These are phyloP conservation scores for Debaryomycetaceae sp. DNA, from an alignment of 1,139 yeast species.

Conservation along the genomic window DNA sequence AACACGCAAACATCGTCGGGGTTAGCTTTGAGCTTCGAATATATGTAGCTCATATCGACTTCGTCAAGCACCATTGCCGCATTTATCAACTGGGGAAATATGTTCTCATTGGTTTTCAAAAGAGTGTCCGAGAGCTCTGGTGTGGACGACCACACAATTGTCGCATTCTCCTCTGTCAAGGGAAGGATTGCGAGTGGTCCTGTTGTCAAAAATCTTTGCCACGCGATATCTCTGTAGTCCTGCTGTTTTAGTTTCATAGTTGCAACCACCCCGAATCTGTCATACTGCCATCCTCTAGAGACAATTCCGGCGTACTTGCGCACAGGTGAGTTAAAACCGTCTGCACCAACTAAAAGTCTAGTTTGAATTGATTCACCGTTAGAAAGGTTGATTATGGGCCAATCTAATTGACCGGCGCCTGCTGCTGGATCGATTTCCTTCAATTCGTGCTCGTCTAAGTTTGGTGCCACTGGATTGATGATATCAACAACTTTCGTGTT, in stretches of 20 bases:
- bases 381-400: constrained; percentile 76
- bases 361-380: constrained; percentile 65
- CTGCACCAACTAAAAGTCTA: constrained; percentile 86
- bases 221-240: constrained; percentile 71
- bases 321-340: constrained; percentile 94
- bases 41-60: constrained; percentile 39
- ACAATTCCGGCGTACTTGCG: constrained; percentile 76
- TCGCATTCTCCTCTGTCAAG: constrained; percentile 78
- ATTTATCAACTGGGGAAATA: constrained; percentile 70
- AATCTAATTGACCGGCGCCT: constrained; percentile 39
- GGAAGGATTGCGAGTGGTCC: constrained; percentile 95
- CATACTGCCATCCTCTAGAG: constrained; percentile 90
- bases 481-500: constrained; percentile 63
- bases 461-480: constrained; percentile 17
- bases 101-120: constrained; percentile 53
- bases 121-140: constrained; percentile 69
- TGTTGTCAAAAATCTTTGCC: constrained; percentile 88
- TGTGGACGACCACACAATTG: constrained; percentile 90
- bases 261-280: constrained; percentile 88
- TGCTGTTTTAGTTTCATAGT: constrained; percentile 73
- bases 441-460: constrained; percentile 14
- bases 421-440: constrained; percentile 14
- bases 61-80: constrained; percentile 77
- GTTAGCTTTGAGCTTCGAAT: constrained; percentile 25
- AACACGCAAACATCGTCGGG: constrained; percentile 48